Conservation (phyloP, 495 filamentous ascomycete species). For the Pseudomonodictys pantanalensis region DNA sequence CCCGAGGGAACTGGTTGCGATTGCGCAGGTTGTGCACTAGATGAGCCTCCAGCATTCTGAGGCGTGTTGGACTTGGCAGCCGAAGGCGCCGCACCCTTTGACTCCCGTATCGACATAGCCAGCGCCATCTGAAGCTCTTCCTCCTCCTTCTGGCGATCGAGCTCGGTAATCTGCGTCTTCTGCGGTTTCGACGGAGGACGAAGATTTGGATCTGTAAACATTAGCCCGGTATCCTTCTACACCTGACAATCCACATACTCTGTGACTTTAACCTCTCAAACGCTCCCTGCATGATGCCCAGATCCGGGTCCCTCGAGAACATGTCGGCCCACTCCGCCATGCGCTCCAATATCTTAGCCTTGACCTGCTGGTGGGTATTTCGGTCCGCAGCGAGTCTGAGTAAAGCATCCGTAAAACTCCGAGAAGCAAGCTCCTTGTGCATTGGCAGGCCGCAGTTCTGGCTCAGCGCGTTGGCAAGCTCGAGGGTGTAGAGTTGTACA, state of each 20-base stretch:
- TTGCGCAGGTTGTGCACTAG: conserved; percentile 35
- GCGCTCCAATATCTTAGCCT: conserved; percentile 91
- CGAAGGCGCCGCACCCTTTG: conserved; percentile 39
- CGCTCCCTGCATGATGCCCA: conserved; percentile 96
- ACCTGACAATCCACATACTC: conserved; percentile 48
- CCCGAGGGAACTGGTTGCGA: conserved; percentile 57
- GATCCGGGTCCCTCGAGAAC: conserved; percentile 84
- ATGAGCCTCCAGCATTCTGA: conserved; percentile 13
- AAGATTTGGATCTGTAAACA: conserved; percentile 74
- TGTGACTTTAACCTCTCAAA: conserved; percentile 82
- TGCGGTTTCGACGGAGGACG: conserved; percentile 89
- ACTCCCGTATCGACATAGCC: conserved; percentile 86
- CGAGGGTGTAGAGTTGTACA: conserved; percentile 97
- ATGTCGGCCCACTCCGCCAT: conserved; percentile 96
- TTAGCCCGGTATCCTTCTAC: conserved; percentile 4
- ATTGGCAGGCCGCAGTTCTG: conserved; percentile 92
- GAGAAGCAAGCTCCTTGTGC: conserved; percentile 88
- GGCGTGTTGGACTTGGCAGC: conserved; percentile 29
- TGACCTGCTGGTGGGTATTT: conserved; percentile 95
- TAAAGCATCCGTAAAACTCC: conserved; percentile 94
- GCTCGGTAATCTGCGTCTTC: conserved; percentile 83
- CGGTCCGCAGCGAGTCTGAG: conserved; percentile 84
- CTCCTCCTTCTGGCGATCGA: conserved; percentile 92
- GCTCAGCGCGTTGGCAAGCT: conserved; percentile 91
- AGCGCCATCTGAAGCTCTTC: conserved; percentile 97